Evolutionary conservation across 345 rosid species (phyloP), one percentile per base, ranked within the genome.

Genomic region (Salix brachista): DNA sequence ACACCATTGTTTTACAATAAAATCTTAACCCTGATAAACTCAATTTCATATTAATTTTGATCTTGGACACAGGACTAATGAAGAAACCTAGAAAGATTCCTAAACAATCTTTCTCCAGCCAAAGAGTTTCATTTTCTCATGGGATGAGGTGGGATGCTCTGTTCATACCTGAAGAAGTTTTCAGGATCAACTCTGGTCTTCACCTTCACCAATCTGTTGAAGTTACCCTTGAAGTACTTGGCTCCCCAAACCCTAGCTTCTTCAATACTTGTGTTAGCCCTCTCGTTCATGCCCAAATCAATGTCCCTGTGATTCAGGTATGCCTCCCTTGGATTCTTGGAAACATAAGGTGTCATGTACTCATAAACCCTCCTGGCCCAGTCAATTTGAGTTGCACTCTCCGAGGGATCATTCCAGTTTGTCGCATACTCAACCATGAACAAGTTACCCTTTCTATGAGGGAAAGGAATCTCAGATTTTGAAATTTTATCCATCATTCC

Each of bases 401-500:
- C 65, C 8, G 71, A 64, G 2, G 67, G 73, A 26, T 76, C 74
- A 44, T 58, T 58, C 85, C 85, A 83, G 13, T 1, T 2, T 1
- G 73, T 74, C 61, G 67, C 18, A 34, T 83, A 77, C 78, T 79
- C 81, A 30, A 83, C 67, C 71, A 34, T 83, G 79, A 77, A 83
- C 41, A 80, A 1, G 12, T 26, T 34, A 4, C 85, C 83, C 32
- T 73, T 70, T 70, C 85, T 76, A 16, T 80, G 85, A 12, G 85
- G 85, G 26, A 83, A 83, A 4, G 85, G 81, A n/a, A 56, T 83
- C 16, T 39, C 52, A 3, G 71, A 52, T 1, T 83, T 92, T 0
- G 85, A 52, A 65, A 92, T 89, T 32, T 77, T 80, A 23, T 77
- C 78, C 94, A 88, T 91, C 90, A 79, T 86, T 66, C 97, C 98